Evolutionary conservation across 805 yeast species (phyloP), one percentile per base, ranked within the genome.

Genomic region (Starmerella asiatica): DNA sequence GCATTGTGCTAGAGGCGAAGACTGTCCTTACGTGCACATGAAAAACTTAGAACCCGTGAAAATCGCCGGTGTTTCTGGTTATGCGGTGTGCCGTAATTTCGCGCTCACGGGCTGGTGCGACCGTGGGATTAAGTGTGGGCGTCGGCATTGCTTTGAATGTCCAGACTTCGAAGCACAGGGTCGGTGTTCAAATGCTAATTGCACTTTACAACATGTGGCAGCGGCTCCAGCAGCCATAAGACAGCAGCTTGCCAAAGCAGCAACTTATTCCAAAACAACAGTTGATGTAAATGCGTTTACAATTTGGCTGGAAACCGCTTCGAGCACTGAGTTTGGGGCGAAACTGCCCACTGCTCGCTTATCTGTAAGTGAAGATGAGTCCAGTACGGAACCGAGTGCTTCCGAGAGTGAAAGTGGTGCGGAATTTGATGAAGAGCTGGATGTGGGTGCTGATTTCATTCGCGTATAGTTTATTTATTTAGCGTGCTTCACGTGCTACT

Each of bases 121-220:
- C 23, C 56, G 70, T 19, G 93, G 91, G 0, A 52, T 58, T 20
- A 46, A 51, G 23, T 81, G 93, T 53, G 64, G 68, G 5, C 67
- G 69, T 34, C 56, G 68, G 27, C 93, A 81, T 53, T 57, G 60
- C 14, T 68, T 63, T 48, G 71, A 71, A 42, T 81, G 93, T 58
- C 88, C 93, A 0, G 88, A 80, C 51, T 70, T 67, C 48, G 76
- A 71, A 46, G 75, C 72, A 44, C 62, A 62, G n/a, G 79, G 77
- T 11, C 51, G 48, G 24, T 81, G 93, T 55, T 64, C 73, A 1
- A 58, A 72, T 38, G 72, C 54, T 20, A 52, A 57, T 17, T 80
- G 88, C 53, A 56, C 58, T n/a, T 59, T 80, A 34, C 53, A 54
- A 28, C 88, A 79, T 18, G 46, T 42, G 23, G 40, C 26, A 7